Base-by-base conservation (phyloP, 495 filamentous ascomycete genomes). In the Penicillium desertorum region DNA sequence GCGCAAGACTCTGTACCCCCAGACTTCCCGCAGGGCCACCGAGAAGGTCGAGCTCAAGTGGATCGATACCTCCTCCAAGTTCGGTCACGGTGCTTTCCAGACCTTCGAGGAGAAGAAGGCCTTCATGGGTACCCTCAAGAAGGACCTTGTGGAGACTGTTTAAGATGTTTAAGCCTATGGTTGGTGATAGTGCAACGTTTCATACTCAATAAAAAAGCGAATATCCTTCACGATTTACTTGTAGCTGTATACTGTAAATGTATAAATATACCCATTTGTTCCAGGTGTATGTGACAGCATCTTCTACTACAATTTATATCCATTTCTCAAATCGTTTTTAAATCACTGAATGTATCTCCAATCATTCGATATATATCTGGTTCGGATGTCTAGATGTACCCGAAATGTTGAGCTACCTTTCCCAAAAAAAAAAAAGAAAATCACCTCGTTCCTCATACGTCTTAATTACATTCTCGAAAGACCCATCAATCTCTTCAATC, bases 1-100 rank as follows among this genome's bases (percentile, higher is more conserved):
- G 63, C 89, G 95, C 73, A 99, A 99, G 85, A 96, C 95, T 49
- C 94, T 99, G 83, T 99, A 95, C 86, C 86, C 82, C 61, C 95
- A 99, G 86, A 97, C 92, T 57, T 95, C 86, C 71, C 82, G 95
- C 71, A 89, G 88, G 75, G 89, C 95, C 39, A 82, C 95, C 73
- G 95, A 99, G 88, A 98, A 98, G 88, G 88, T 97, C 71, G 92
- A 97, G 60, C 88, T 99, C 80, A 99, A 99, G 81, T 99, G 95
- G 95, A 98, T 99, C 86, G 95, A 99, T 72, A 99, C 95, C 64
- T 96, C 92, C 45, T 96, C 91, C 79, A 96, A 99, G 86, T 99
- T 98, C 82, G 95, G 95, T 77, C 95, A 99, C 82, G 95, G 95
- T 86, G 94, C 90, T 74, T 99, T 96, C 89, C 95, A 99, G 83